These are phyloP conservation scores for Metschnikowia borealis DNA, from an alignment of 805 yeast species.

Conservation along the genomic window DNA sequence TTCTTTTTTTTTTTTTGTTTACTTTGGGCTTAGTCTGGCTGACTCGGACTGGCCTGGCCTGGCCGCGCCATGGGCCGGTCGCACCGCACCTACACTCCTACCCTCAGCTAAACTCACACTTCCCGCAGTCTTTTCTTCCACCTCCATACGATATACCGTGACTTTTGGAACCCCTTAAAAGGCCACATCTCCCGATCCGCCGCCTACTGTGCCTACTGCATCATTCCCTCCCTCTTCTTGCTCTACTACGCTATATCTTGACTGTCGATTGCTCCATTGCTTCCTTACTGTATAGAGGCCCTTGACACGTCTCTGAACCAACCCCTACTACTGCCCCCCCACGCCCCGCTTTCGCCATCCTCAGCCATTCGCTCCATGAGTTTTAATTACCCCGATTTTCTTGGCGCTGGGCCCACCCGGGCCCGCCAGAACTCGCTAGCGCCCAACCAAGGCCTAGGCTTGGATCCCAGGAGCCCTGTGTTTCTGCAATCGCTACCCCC, in stretches of 20 bases:
- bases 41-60: too few species aligned
- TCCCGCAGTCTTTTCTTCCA: background rate
- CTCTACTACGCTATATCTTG: too few species aligned
- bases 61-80: too few species aligned
- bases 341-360: background rate
- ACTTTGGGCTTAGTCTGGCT: background rate
- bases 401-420: slow-evolving; percentile 7
- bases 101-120: too few species aligned
- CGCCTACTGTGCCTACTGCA: background rate
- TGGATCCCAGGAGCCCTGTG: background rate
- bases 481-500: background rate
- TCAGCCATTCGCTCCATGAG: slow-evolving; percentile 18
- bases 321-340: background rate
- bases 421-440: slow-evolving; percentile 2
- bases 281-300: too few species aligned
- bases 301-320: background rate
- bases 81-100: too few species aligned
- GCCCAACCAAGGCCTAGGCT: slow-evolving; percentile 2
- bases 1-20: background rate
- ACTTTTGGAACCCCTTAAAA: too few species aligned
- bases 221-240: background rate
- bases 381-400: slow-evolving; percentile 36
- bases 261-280: too few species aligned
- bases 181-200: too few species aligned
- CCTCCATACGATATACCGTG: too few species aligned